Percentiles rank a stretch among this genome's conserved stretches.
phyloP scores from a whole-genome alignment of 306 rosid species.

The Geum urbanum region DNA sequence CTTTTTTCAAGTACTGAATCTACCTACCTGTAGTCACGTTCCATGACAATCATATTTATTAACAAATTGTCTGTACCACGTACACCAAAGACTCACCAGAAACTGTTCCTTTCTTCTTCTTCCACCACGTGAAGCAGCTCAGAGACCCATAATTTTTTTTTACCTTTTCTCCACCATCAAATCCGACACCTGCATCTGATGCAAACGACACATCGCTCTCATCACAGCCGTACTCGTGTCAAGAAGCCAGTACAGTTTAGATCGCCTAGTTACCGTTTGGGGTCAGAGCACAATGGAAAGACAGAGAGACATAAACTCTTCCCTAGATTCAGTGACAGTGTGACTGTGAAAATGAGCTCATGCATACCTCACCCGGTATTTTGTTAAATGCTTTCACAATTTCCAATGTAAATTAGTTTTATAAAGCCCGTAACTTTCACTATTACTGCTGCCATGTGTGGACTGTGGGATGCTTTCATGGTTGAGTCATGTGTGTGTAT shows the following conservation, averaged over 20 bases:
- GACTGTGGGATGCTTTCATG: slow-evolving; percentile 17
- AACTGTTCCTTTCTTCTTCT: slow-evolving; percentile 36
- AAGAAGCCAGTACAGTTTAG: background rate
- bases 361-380: slow-evolving; percentile 34
- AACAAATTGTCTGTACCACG: slow-evolving; percentile 22
- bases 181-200: slow-evolving; percentile 25
- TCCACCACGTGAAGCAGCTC: slow-evolving; percentile 54
- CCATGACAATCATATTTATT: slow-evolving; percentile 24
- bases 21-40: no score
- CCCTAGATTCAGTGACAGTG: slow-evolving; percentile 44
- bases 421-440: background rate
- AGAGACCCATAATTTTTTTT: slow-evolving; percentile 31
- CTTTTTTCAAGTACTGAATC: no score
- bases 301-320: slow-evolving; percentile 28
- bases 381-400: slow-evolving; percentile 25
- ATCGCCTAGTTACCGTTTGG: slow-evolving; percentile 48
- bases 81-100: slow-evolving; percentile 9
- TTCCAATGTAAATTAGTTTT: slow-evolving; percentile 38
- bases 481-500: slow-evolving; percentile 33
- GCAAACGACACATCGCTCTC: slow-evolving; percentile 26
- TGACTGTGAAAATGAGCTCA: slow-evolving; percentile 28
- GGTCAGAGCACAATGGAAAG: slow-evolving; percentile 32
- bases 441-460: slow-evolving; percentile 31
- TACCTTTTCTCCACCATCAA: slow-evolving; percentile 23
- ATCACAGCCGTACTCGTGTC: slow-evolving; percentile 57